Evolutionary conservation across 345 rosid genomes (phyloP), one percentile per base, ranked within the genome.

Genomic region (Citrus sinensis): DNA sequence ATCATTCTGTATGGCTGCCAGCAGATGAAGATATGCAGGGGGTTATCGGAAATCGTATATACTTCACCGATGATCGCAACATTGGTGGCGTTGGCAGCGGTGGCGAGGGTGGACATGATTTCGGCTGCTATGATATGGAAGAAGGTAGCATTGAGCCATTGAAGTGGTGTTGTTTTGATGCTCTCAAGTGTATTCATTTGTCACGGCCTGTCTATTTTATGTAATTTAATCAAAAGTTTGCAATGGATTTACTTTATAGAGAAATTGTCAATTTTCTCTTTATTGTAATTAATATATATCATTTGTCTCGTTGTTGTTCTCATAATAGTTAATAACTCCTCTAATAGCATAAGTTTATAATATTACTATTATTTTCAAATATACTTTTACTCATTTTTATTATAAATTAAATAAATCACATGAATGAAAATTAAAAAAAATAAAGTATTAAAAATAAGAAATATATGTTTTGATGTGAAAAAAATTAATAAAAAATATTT

Each of bases 231-330:
- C 11, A 59, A 59, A 46, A 3, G 16, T 42, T 42, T 10, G 51
- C 51, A 0, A 10, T 42, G 16, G 14, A 40, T 9, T 40, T 40
- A 9, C 13, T 40, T 40, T 40, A 9, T 9, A 9, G 37, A 5
- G 7, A 35, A 35, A 35, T 35, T 0, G 37, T 5, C 1, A 35
- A 35, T 35, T 35, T 35, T 35, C 37, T 35, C 1, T 0, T 0
- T 0, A 35, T 0, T 35, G 37, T 35, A 35, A 35, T 35, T 0
- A 35, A 35, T 35, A 35, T 5, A 35, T 35, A 35, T 1, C 0
- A 34, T 32, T 0, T 34, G 0, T 34, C 35, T 0, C 1, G 0
- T 0, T 34, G 0, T 4, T 34, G 0, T 34, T 34, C 4, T 34
- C 35, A 34, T 34, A 35, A 35, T 35, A 35, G 0, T 5, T 0